Conservation (phyloP, 306 rosid species). For the Trifolium dubium region DNA sequence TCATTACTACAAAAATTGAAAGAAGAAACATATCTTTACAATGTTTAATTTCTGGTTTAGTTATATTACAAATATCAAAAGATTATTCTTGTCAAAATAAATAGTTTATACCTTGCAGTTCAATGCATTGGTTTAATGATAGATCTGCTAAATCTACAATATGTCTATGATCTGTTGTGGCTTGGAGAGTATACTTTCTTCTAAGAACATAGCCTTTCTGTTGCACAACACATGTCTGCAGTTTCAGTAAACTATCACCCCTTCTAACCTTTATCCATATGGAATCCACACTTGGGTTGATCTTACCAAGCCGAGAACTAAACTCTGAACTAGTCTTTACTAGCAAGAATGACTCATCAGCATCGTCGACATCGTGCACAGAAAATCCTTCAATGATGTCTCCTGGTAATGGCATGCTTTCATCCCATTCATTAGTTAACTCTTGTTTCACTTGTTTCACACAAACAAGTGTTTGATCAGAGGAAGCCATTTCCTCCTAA, state of each 20-base stretch:
- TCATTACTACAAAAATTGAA: slow-evolving; percentile 56
- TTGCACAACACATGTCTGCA: slow-evolving; percentile 53
- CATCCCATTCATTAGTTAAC: slow-evolving; percentile 67
- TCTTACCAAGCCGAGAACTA: slow-evolving; percentile 59
- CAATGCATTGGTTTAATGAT: slow-evolving; percentile 61
- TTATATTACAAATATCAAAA: too few relatives aligned
- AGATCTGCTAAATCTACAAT: slow-evolving; percentile 62
- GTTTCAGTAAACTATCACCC: slow-evolving; percentile 54
- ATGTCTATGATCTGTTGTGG: slow-evolving; percentile 66
- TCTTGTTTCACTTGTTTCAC: slow-evolving; percentile 73
- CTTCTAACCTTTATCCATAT: slow-evolving; percentile 71
- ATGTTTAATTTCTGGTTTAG: not conserved
- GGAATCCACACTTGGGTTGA: slow-evolving; percentile 46
- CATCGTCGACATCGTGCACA: slow-evolving; percentile 38
- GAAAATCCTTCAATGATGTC: slow-evolving; percentile 71
- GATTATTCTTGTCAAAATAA: too few relatives aligned
- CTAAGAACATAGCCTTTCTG: slow-evolving; percentile 54
- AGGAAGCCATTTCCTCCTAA: slow-evolving; percentile 40
- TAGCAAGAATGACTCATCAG: slow-evolving; percentile 48
- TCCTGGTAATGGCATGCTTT: slow-evolving; percentile 77
- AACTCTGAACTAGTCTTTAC: slow-evolving; percentile 65
- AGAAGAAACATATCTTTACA: not conserved
- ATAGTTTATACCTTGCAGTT: slow-evolving; percentile 54
- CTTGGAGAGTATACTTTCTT: slow-evolving; percentile 59
- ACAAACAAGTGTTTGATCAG: slow-evolving; percentile 51